A percentile compares a stretch with the other conserved stretches of the same genome.
phyloP scores from a whole-genome alignment of 495 filamentous ascomycete species.

The Talaromyces trachyspermus region DNA sequence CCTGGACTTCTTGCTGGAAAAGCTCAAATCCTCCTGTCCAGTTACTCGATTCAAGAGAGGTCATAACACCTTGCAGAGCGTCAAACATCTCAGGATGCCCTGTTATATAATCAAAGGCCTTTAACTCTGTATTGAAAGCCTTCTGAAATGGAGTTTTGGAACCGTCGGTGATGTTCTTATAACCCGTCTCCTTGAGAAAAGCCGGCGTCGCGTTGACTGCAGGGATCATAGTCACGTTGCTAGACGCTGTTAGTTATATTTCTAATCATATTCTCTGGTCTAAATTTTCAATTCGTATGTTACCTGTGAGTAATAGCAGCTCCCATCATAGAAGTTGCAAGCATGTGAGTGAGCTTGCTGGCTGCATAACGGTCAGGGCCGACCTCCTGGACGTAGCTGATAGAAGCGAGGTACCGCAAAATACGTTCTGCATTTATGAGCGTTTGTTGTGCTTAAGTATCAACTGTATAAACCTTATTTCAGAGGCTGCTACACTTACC shows the following conservation, averaged over 20 bases:
- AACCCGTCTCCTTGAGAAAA: constrained; percentile 32
- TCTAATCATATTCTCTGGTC: too few relatives aligned
- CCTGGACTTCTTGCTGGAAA: constrained; percentile 7
- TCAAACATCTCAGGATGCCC: constrained; percentile 29
- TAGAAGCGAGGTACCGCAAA: constrained; percentile 37
- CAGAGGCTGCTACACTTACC: constrained; percentile 11
- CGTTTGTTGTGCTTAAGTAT: too few relatives aligned
- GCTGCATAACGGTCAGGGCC: constrained; percentile 25
- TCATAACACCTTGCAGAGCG: constrained; percentile 33
- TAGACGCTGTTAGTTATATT: constrained; percentile 10
- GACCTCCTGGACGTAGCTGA: constrained; percentile 27
- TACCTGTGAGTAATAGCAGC: constrained; percentile 2
- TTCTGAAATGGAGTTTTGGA: constrained; percentile 32
- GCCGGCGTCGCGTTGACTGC: constrained; percentile 24
- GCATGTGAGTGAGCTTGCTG: constrained; percentile 22
- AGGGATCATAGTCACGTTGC: constrained; percentile 25
- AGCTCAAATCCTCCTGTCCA: constrained; percentile 16
- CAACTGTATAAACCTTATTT: background rate
- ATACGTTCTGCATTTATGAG: constrained; percentile 37
- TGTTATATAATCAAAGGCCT: constrained; percentile 32
- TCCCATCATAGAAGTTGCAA: constrained; percentile 11
- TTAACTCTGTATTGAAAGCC: constrained; percentile 32
- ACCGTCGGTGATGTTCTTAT: constrained; percentile 28
- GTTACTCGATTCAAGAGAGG: constrained; percentile 16
- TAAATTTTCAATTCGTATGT: too few relatives aligned